Percentiles rank a stretch among this genome's conserved stretches.
Conservation (phyloP, 768 basidiomycete genomes). For the Lentinula raphanica region DNA sequence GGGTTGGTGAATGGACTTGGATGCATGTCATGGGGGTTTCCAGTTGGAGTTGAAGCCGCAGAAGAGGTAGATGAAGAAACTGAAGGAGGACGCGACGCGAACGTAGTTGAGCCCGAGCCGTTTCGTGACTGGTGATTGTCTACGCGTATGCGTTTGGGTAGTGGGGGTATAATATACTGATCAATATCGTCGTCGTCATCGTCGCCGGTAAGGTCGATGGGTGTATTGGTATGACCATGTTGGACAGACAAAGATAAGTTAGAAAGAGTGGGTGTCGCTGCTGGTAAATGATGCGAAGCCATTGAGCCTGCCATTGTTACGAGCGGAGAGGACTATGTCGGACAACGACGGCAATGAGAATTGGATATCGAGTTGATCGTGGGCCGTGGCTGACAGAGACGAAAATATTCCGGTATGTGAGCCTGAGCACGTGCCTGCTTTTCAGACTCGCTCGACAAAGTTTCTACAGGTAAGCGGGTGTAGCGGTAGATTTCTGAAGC, state of each 20-base stretch:
- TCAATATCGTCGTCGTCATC: conserved; percentile 40
- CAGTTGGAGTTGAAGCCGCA: not conserved
- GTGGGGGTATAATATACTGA: conserved; percentile 26
- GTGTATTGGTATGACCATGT: conserved; percentile 35
- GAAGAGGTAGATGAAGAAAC: conserved; percentile 17
- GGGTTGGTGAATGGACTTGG: conserved; percentile 11
- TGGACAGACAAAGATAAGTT: conserved; percentile 33
- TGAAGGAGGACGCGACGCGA: conserved; percentile 12
- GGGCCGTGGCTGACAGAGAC: not conserved
- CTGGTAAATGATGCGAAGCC: conserved; percentile 18
- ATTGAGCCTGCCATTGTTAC: conserved; percentile 11
- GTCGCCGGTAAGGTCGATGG: conserved; percentile 69
- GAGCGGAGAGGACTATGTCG: conserved; percentile 13
- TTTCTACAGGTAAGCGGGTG: too few species aligned
- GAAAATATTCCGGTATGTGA: not conserved
- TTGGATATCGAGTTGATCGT: not conserved
- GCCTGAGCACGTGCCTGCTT: not conserved
- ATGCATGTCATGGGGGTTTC: conserved; percentile 12
- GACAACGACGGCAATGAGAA: not conserved
- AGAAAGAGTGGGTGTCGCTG: conserved; percentile 26
- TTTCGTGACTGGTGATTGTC: conserved; percentile 17
- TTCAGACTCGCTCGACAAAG: not conserved
- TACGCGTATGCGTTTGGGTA: conserved; percentile 38
- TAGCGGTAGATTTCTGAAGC: too few species aligned
- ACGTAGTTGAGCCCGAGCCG: conserved; percentile 9